Percentiles rank a stretch among this genome's conserved stretches.
phyloP scores from a whole-genome alignment of 2,329 filamentous ascomycete species.

The Proliferodiscus dingleyae region DNA sequence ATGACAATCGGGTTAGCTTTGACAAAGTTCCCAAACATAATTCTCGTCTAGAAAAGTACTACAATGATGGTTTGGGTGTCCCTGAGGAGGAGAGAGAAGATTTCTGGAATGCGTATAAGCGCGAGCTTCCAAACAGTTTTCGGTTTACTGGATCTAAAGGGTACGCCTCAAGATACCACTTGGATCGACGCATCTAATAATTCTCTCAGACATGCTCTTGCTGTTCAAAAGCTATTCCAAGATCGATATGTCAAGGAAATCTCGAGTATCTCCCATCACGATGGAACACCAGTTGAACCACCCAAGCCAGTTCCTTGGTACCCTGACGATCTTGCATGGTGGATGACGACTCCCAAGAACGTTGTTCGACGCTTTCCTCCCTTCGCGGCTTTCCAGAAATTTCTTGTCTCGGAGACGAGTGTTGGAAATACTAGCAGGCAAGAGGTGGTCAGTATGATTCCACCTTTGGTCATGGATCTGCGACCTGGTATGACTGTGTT shows the following conservation, averaged over 20 bases:
- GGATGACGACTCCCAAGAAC: slow-evolving; percentile 97
- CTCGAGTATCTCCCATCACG: slow-evolving; percentile 72
- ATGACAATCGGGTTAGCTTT: slow-evolving; percentile 41
- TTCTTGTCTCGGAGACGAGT: slow-evolving; percentile 92
- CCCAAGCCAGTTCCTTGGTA: slow-evolving; percentile 86
- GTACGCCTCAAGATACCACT: slow-evolving; percentile 39
- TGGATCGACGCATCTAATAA: neutral
- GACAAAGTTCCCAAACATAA: slow-evolving; percentile 69
- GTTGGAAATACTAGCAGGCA: slow-evolving; percentile 97
- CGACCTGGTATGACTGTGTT: slow-evolving; percentile 87
- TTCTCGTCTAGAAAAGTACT: slow-evolving; percentile 79
- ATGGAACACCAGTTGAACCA: slow-evolving; percentile 76
- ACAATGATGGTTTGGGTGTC: slow-evolving; percentile 72
- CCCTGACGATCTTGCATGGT: slow-evolving; percentile 91
- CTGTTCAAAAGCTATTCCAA: slow-evolving; percentile 83
- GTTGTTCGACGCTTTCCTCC: slow-evolving; percentile 89
- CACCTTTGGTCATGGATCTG: slow-evolving; percentile 86
- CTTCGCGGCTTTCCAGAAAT: slow-evolving; percentile 94
- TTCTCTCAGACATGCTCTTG: slow-evolving; percentile 71
- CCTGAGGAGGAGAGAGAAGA: slow-evolving; percentile 70
- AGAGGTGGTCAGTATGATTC: slow-evolving; percentile 98
- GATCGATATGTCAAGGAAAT: slow-evolving; percentile 89
- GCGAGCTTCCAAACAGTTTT: slow-evolving; percentile 94
- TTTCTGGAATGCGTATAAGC: slow-evolving; percentile 80
- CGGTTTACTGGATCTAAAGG: slow-evolving; percentile 94